These are phyloP conservation scores for Boletus rufocinnamomeus DNA, from an alignment of 768 basidiomycete genomes.

Conservation along the genomic window DNA sequence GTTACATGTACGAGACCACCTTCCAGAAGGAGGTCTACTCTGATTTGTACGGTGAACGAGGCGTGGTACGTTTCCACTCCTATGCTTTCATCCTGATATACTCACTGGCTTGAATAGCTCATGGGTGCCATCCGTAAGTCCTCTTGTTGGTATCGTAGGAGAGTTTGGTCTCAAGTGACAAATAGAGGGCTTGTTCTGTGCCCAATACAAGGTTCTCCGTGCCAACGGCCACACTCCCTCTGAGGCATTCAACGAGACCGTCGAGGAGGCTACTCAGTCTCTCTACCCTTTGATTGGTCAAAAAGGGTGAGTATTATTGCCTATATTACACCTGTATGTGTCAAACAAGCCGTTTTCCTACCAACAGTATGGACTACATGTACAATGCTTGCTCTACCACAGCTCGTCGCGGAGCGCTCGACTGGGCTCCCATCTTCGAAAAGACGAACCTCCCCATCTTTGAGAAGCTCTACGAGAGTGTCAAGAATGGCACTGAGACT, in stretches of 20 bases:
- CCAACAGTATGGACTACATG: slow-evolving; percentile 95
- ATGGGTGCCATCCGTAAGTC: slow-evolving; percentile 94
- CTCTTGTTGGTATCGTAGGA: not conserved
- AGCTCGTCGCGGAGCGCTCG: slow-evolving; percentile 96
- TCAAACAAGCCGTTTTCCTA: not conserved
- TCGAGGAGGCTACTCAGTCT: slow-evolving; percentile 99
- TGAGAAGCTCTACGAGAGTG: slow-evolving; percentile 92
- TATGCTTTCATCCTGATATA: not conserved
- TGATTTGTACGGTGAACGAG: slow-evolving; percentile 98
- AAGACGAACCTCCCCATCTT: slow-evolving; percentile 94
- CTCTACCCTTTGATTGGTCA: slow-evolving; percentile 96
- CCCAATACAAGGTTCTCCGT: slow-evolving; percentile 97
- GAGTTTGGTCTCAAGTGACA: slow-evolving; percentile 7
- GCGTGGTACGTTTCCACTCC: slow-evolving; percentile 70
- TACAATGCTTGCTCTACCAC: slow-evolving; percentile 99
- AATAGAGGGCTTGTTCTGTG: slow-evolving; percentile 95
- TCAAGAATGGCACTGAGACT: slow-evolving; percentile 94
- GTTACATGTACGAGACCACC: slow-evolving; percentile 98
- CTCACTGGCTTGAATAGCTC: slow-evolving; percentile 50
- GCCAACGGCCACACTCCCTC: slow-evolving; percentile 96
- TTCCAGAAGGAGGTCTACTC: slow-evolving; percentile 99
- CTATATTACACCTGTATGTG: not conserved
- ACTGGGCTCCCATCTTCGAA: slow-evolving; percentile 98
- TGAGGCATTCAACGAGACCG: slow-evolving; percentile 99
- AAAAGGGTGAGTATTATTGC: slow-evolving; percentile 64